Base-by-base conservation (phyloP, 2,329 filamentous ascomycete species). In the Trichoderma sp. region DNA sequence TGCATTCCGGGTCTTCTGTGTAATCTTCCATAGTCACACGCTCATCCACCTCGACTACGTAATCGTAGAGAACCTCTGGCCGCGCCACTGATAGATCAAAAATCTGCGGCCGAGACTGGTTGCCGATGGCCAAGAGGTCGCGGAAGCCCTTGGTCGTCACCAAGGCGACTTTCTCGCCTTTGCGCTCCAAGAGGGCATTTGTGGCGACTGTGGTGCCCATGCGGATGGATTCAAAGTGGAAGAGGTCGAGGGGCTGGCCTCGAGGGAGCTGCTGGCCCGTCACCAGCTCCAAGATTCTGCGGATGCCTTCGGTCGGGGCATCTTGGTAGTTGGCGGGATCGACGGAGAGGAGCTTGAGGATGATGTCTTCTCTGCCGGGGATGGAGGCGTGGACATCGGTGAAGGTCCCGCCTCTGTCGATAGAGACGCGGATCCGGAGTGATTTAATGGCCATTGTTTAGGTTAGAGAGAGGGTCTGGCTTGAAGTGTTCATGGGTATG, bases 181-280 rank as follows among this genome's bases (percentile, higher is more conserved):
- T 93, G 51, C 90, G 81, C 75, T 93, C 91, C 1, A 93, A 80
- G n/a, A 93, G 79, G 1, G 91, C 91, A 77, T 93, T 93, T 0
- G 91, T 93, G 1, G 91, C 91, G 2, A 93, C 91, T 0, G 91
- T 93, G 0, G 91, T 93, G n/a, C 91, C 91, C 90, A 93, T 93
- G 26, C 91, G 87, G 74, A 93, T 92, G 68, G 87, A 90, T 75
- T 91, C 89, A 46, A 82, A 77, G 13, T 77, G 74, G 0, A 75
- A 76, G 1, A 80, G 76, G 13, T 81, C 77, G 13, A 82, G 63
- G 7, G 77, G 67, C 1, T 76, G 73, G 1, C 78, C 79, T 5
- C 78, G 74, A 0, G 80, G 78, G 18, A 81, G 73, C 2, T 76
- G 70, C 6, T 73, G 74, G 4, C 75, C 75, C 1, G 77, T 76